phyloP scores from a whole-genome alignment of 176 grass and related monocot genomes.

The Calamus simplicifolius region DNA sequence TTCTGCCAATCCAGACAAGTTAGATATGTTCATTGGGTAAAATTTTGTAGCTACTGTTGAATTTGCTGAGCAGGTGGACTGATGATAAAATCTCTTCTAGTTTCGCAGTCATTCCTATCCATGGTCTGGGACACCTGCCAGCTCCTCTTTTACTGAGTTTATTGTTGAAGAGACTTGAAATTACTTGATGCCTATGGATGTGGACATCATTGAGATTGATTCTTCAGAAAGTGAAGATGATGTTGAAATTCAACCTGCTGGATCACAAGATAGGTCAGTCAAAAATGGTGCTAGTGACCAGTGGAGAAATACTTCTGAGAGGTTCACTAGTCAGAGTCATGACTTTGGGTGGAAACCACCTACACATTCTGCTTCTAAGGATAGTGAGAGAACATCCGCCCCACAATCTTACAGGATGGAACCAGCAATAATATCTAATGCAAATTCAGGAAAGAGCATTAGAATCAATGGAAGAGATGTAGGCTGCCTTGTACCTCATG shows the following conservation, averaged over 20 bases:
- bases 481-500: too few species aligned
- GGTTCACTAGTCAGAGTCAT: too few species aligned
- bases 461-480: too few species aligned
- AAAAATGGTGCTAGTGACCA: neutral
- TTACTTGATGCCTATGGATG: neutral
- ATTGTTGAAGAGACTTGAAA: neutral
- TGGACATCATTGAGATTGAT: conserved; percentile 21
- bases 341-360: too few species aligned
- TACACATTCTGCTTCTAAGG: too few species aligned
- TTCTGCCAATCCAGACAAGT: neutral
- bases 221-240: conserved; percentile 17
- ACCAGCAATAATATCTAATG: too few species aligned
- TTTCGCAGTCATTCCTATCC: neutral
- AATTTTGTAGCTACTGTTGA: neutral
- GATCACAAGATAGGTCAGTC: neutral
- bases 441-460: too few species aligned
- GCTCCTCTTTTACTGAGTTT: neutral
- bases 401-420: too few species aligned
- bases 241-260: neutral
- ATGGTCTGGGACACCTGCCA: neutral
- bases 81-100: neutral
- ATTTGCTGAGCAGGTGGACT: neutral
- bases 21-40: neutral
- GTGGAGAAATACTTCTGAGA: neutral
- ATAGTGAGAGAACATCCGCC: too few species aligned